Evolutionary conservation across 2,329 filamentous ascomycete species (phyloP), one percentile per base, ranked within the genome.

Genomic region (Botrytis pseudocinerea): DNA sequence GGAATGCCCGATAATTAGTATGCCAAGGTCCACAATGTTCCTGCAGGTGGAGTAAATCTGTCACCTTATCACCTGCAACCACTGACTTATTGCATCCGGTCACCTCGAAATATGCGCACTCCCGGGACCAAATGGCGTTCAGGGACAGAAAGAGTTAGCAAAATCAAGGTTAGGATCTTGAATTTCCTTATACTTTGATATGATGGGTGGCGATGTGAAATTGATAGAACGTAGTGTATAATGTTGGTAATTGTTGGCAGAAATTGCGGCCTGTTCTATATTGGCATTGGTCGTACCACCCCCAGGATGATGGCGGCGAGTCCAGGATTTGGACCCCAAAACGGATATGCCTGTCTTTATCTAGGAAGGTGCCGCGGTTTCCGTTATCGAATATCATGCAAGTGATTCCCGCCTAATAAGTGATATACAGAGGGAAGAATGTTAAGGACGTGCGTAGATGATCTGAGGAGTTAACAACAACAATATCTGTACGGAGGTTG

Each of bases 11-110:
- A 60, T 72, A 16, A 40, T 38, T 61, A 72, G 54, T 61, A 69
- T 48, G 63, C 63, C 42, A 72, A 61, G 70, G 14, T 51, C 40
- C 25, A 71, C 66, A 76, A 77, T 72, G 77, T 78, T 78, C 76
- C 79, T 80, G 79, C 79, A 79, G 75, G 78, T 74, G 68, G 74
- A 74, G 72, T 73, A 70, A 75, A 75, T 71, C 76, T 63, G 75
- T 80, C 78, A 80, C 77, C 75, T 75, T 78, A 78, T 77, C 78
- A 78, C 78, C 79, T 78, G 78, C 70, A 71, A 71, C 70, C 70
- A 63, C 60, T 72, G 73, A 61, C 73, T 76, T 79, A 78, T 79
- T 80, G 77, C 74, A 76, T 77, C 73, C 62, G 73, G 74, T 74
- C 68, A 65, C 75, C 73, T 75, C 71, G 71, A 74, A 59, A 75